Evolutionary conservation across 2,329 filamentous ascomycete genomes (phyloP).

Genomic region (Hansfordia pulvinata): DNA sequence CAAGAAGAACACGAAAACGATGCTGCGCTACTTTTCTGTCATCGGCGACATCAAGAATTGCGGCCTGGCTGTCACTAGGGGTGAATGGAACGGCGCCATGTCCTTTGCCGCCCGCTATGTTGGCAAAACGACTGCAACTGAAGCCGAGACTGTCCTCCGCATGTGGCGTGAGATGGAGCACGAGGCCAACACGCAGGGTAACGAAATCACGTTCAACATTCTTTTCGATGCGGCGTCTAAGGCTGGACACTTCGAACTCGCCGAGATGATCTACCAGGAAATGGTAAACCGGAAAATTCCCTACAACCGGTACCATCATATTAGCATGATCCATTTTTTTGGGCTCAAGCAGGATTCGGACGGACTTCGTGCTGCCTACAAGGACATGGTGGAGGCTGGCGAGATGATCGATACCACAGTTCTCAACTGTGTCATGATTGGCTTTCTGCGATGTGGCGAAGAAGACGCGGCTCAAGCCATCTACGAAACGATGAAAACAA

Average conservation of each 20-base stretch:
- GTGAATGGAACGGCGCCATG: slow-evolving; percentile 77
- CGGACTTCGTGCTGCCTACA: slow-evolving; percentile 65
- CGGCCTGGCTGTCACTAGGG: slow-evolving; percentile 51
- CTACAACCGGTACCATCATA: slow-evolving; percentile 68
- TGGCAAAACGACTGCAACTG: slow-evolving; percentile 36
- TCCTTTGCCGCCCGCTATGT: slow-evolving; percentile 65
- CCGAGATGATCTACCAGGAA: slow-evolving; percentile 73
- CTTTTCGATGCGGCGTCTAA: slow-evolving; percentile 83
- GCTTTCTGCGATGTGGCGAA: slow-evolving; percentile 66
- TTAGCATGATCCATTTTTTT: slow-evolving; percentile 72
- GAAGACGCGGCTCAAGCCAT: slow-evolving; percentile 63
- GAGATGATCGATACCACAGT: slow-evolving; percentile 81
- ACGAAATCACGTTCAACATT: slow-evolving; percentile 81
- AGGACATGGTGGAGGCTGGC: slow-evolving; percentile 67
- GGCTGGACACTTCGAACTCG: slow-evolving; percentile 68
- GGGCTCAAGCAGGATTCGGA: slow-evolving; percentile 62
- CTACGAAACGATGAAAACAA: slow-evolving; percentile 70
- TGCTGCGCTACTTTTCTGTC: slow-evolving; percentile 72
- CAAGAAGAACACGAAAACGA: slow-evolving; percentile 42
- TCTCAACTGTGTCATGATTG: slow-evolving; percentile 74
- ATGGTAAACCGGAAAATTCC: slow-evolving; percentile 56
- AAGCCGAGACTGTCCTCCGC: slow-evolving; percentile 56
- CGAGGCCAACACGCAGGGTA: slow-evolving; percentile 47
- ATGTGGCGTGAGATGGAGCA: slow-evolving; percentile 88
- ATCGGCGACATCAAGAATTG: slow-evolving; percentile 70